These are phyloP conservation scores for Erodium texanum DNA, from an alignment of 441 rosid genomes.

Conservation along the genomic window DNA sequence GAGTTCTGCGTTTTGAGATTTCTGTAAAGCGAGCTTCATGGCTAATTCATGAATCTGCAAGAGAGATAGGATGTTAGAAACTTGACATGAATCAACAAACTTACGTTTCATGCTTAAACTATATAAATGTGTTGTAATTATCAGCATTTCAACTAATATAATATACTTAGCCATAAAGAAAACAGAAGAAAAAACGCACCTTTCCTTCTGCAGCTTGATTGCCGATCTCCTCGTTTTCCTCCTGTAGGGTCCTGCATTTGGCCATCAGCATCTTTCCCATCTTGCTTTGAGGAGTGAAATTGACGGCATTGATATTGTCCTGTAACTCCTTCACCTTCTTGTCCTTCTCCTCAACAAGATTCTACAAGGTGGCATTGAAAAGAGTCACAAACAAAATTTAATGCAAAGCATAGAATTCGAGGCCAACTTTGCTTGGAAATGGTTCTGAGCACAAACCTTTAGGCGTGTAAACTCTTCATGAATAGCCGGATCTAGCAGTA, in stretches of 20 bases:
- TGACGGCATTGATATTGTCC: constrained; percentile 79
- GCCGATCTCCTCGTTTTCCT: constrained; percentile 98
- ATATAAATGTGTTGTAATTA: no score
- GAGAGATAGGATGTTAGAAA: constrained; percentile 15
- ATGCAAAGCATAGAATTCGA: neutral
- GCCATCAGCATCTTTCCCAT: constrained; percentile 98
- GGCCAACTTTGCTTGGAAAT: no score
- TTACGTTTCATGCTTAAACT: no score
- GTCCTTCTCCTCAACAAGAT: constrained; percentile 91
- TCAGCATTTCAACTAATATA: neutral
- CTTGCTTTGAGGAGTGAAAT: constrained; percentile 85
- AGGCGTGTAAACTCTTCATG: constrained; percentile 90
- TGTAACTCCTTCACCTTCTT: constrained; percentile 90
- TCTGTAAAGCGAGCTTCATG: constrained; percentile 78
- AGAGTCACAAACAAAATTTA: constrained; percentile 6
- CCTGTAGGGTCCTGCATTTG: constrained; percentile 85
- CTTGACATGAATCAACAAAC: neutral
- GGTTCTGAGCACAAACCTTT: constrained; percentile 42
- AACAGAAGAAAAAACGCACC: constrained; percentile 27
- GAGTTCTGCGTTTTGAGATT: constrained; percentile 74
- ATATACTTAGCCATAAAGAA: neutral
- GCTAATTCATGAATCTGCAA: constrained; percentile 76
- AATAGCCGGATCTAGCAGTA: constrained; percentile 89
- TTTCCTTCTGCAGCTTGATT: constrained; percentile 93
- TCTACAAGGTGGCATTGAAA: constrained; percentile 34